A percentile compares a stretch with the other conserved stretches of the same genome.
These are phyloP conservation scores for Daldinia caldariorum DNA, from an alignment of 495 filamentous ascomycete genomes.

Conservation along the genomic window DNA sequence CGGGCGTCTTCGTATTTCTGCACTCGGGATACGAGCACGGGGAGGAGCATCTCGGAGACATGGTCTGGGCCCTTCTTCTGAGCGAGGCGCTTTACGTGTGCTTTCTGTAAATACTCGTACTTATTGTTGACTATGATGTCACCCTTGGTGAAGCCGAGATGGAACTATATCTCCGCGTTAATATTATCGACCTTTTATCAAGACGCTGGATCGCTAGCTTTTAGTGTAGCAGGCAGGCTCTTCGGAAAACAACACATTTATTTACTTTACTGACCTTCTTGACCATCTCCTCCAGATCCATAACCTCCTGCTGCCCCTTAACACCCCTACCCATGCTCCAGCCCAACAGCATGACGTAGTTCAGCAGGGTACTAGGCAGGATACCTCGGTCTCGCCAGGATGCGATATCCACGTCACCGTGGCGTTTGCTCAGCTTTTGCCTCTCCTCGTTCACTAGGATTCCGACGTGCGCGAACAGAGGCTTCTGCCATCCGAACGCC, in stretches of 20 bases:
- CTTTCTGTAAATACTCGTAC: conserved; percentile 79
- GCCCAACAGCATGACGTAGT: conserved; percentile 85
- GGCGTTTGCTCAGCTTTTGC: conserved; percentile 91
- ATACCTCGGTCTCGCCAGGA: conserved; percentile 74
- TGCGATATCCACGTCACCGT: conserved; percentile 73
- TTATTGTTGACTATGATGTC: conserved; percentile 89
- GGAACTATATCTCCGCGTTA: conserved; percentile 63
- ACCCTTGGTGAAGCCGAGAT: conserved; percentile 84
- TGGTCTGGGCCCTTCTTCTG: not conserved
- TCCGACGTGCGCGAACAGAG: conserved; percentile 87
- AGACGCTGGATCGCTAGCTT: too few species aligned
- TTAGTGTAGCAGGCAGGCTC: too few species aligned
- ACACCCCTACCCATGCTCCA: conserved; percentile 76
- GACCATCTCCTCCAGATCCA: conserved; percentile 75
- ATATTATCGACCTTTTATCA: not conserved
- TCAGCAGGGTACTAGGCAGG: conserved; percentile 77
- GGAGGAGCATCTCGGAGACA: conserved; percentile 16
- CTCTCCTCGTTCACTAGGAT: conserved; percentile 77
- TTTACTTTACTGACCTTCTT: conserved; percentile 68
- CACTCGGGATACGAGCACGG: conserved; percentile 32
- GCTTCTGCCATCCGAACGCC: conserved; percentile 88
- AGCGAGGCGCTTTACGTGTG: conserved; percentile 61
- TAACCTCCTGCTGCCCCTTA: conserved; percentile 63
- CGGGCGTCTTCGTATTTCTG: conserved; percentile 38
- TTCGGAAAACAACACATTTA: not conserved